Evolutionary conservation across 1,139 yeast species (phyloP), one percentile per base, ranked within the genome.

Genomic region (Candida smagusa): DNA sequence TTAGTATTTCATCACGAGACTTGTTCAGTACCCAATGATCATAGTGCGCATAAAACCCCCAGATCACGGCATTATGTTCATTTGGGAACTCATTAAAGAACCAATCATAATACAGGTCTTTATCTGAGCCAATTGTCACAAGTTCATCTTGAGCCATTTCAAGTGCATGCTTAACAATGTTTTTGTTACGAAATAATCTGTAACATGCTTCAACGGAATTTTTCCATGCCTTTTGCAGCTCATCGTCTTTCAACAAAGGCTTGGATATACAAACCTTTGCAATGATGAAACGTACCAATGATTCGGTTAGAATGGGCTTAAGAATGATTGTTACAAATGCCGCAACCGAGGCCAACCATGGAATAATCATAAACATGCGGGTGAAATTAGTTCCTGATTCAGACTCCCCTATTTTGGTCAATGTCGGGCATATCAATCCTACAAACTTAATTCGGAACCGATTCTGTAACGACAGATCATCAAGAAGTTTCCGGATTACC

Each of bases 341-440:
- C 8, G 59, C 40, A 4, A 58, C 30, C 12, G 47, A 47, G n/a
- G 66, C 49, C 27, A 40, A 34, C 3, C 68, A 27, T 0, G 79
- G 77, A 2, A 72, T 39, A 7, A 48, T 49, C 4, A 49, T 41
- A 40, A 62, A 58, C 5, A 74, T 39, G 19, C 46, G 41, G 2
- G 61, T 52, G 33, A 80, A 59, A 11, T 47, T 34, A 3, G 50
- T 48, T 1, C 89, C 89, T 12, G 77, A 73, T 8, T 56, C 60
- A 3, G 84, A 77, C 31, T 58, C 54, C 12, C 74, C 74, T 27
- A 82, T 76, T 44, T 80, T 80, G 19, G 68, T 63, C 13, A 82
- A 65, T 0, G 89, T 80, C 1, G 89, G 89, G 31, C 84, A 80
- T 11, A 81, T 61, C 38, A 82, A 58, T 0, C 86, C 86, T n/a